phyloP scores from a whole-genome alignment of 345 rosid species.

The Moricandia moricandioides region DNA sequence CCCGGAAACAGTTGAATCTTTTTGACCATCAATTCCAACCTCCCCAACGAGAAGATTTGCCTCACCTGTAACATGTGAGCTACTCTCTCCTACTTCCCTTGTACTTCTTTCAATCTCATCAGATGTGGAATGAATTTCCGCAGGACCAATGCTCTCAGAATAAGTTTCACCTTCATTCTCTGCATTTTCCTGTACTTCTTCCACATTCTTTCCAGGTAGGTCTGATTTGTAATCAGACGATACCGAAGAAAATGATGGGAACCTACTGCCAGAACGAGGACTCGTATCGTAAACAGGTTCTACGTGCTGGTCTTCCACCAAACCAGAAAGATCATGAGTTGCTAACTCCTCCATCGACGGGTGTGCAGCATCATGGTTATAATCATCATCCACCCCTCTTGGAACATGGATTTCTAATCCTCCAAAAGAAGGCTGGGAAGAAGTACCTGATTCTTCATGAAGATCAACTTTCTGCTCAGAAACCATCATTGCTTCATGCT shows the following conservation, averaged over 20 bases:
- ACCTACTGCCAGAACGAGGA: conserved; percentile 55
- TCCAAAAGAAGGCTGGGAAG: conserved; percentile 38
- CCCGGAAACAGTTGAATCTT: conserved; percentile 11
- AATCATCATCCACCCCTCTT: conserved; percentile 18
- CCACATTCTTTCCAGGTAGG: conserved; percentile 40
- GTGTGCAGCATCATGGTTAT: conserved; percentile 37
- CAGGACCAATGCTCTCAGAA: conserved; percentile 25
- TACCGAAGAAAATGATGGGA: conserved; percentile 57
- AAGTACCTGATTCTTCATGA: conserved; percentile 42
- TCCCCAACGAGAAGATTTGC: neutral
- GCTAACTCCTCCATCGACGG: conserved; percentile 45
- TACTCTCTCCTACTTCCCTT: conserved; percentile 39
- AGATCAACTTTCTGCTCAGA: conserved; percentile 29
- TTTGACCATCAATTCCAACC: conserved; percentile 33
- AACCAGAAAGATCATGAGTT: conserved; percentile 32
- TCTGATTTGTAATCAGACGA: conserved; percentile 55
- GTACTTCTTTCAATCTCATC: conserved; percentile 39
- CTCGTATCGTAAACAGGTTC: conserved; percentile 93
- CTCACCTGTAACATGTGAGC: conserved; percentile 24
- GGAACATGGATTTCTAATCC: conserved; percentile 39
- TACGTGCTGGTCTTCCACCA: conserved; percentile 42
- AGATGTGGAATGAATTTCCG: neutral
- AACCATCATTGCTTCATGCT: conserved; percentile 37
- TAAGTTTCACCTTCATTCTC: conserved; percentile 40
- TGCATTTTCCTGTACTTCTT: conserved; percentile 25